These are phyloP conservation scores for Neofusicoccum cordaticola DNA, from an alignment of 2,329 filamentous ascomycete genomes.

Conservation along the genomic window DNA sequence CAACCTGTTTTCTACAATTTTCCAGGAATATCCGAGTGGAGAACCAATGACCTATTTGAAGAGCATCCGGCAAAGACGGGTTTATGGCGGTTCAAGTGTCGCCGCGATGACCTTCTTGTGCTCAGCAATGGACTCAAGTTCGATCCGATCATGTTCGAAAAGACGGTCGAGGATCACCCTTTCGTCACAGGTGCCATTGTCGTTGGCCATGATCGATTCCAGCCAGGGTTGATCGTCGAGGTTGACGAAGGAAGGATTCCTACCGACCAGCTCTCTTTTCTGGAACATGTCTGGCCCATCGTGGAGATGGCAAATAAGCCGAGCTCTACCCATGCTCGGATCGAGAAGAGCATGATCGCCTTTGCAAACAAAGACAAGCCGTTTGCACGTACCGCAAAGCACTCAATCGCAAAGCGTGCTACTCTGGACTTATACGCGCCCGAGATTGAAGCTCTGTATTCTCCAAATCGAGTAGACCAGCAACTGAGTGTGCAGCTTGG, in stretches of 20 bases:
- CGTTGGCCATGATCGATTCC: conserved; percentile 30
- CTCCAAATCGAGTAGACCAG: background rate
- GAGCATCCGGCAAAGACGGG: conserved; percentile 17
- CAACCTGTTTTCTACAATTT: conserved; percentile 21
- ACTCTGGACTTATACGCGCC: conserved; percentile 42
- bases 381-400: conserved; percentile 47
- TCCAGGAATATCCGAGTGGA: conserved; percentile 19
- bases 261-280: conserved; percentile 19
- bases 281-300: conserved; percentile 46
- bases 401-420: conserved; percentile 42
- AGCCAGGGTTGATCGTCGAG: conserved; percentile 32
- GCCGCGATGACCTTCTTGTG: conserved; percentile 24
- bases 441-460: conserved; percentile 48
- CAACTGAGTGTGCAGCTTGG: conserved; percentile 12
- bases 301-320: conserved; percentile 45
- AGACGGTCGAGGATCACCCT: conserved; percentile 25
- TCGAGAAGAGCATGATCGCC: conserved; percentile 43
- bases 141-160: conserved; percentile 24
- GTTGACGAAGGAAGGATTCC: conserved; percentile 13
- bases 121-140: conserved; percentile 25
- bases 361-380: conserved; percentile 43
- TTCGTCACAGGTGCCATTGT: conserved; percentile 30
- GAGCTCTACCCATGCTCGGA: conserved; percentile 41
- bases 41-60: conserved; percentile 22
- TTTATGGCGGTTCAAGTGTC: conserved; percentile 23